Percentiles rank a stretch among this genome's conserved stretches.
These are phyloP conservation scores for Lactarius sanguifluus DNA, from an alignment of 768 basidiomycete genomes.

Conservation along the genomic window DNA sequence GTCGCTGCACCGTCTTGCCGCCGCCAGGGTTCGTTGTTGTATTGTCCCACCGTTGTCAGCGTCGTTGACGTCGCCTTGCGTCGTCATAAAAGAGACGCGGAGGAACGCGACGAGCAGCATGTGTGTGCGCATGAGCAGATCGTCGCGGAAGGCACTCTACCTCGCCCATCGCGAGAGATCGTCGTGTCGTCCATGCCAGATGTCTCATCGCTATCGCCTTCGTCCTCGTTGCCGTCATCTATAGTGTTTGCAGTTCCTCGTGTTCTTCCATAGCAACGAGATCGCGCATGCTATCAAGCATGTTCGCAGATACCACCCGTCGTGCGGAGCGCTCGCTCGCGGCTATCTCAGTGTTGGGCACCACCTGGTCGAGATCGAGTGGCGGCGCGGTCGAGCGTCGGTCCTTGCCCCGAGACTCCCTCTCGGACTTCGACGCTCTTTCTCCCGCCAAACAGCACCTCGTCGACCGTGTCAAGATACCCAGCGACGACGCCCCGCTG, in stretches of 20 bases:
- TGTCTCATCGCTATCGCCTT: neutral
- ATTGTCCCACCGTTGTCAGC: too few relatives aligned
- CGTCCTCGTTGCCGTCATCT: slow-evolving; percentile 33
- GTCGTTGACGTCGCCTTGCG: too few relatives aligned
- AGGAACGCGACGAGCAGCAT: slow-evolving; percentile 47
- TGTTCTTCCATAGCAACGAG: too few relatives aligned
- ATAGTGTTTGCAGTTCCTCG: too few relatives aligned
- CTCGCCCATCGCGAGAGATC: slow-evolving; percentile 79
- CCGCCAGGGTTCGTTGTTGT: too few relatives aligned
- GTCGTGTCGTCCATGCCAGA: slow-evolving; percentile 56
- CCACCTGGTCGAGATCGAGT: slow-evolving; percentile 36
- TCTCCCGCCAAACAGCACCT: slow-evolving; percentile 67
- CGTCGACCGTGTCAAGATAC: slow-evolving; percentile 68
- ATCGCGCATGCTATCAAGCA: too few relatives aligned
- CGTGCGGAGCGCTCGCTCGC: slow-evolving; percentile 35
- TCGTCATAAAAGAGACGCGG: slow-evolving; percentile 15
- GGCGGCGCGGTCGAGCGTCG: slow-evolving; percentile 49
- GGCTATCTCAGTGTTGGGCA: neutral
- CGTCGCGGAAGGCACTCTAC: slow-evolving; percentile 51
- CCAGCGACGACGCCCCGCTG: slow-evolving; percentile 52
- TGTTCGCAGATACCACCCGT: slow-evolving; percentile 54
- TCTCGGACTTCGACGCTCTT: slow-evolving; percentile 45
- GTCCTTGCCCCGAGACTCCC: slow-evolving; percentile 41
- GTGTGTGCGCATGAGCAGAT: slow-evolving; percentile 64
- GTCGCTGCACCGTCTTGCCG: too few relatives aligned